These are phyloP conservation scores for Rubus idaeus DNA, from an alignment of 306 rosid species.

Conservation along the genomic window DNA sequence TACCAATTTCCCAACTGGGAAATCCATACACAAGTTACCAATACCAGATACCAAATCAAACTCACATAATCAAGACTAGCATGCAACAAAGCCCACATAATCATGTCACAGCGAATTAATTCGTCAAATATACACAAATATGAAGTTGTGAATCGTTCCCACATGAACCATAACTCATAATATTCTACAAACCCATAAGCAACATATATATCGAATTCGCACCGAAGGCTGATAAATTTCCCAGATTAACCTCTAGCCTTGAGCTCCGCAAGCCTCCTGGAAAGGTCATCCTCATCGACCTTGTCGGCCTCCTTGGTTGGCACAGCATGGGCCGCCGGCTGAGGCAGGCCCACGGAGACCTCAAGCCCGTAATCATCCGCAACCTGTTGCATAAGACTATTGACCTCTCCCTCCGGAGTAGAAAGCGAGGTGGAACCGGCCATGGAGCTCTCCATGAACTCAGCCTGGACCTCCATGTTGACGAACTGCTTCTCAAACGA, in stretches of 20 bases:
- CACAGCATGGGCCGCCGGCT: slow-evolving; percentile 82
- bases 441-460: slow-evolving; percentile 94
- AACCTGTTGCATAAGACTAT: slow-evolving; percentile 93
- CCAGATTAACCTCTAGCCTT: slow-evolving; percentile 80
- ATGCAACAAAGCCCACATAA: background rate
- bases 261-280: slow-evolving; percentile 92
- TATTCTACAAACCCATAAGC: slow-evolving; percentile 4
- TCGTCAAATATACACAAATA: slow-evolving; percentile 41
- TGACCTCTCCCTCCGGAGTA: slow-evolving; percentile 92
- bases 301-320: slow-evolving; percentile 79
- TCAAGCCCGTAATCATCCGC: slow-evolving; percentile 96
- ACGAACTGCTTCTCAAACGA: slow-evolving; percentile 92
- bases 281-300: slow-evolving; percentile 81
- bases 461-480: slow-evolving; percentile 98
- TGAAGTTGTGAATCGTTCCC: slow-evolving; percentile 1
- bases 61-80: too few species aligned
- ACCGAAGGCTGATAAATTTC: background rate
- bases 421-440: slow-evolving; percentile 93
- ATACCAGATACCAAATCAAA: background rate
- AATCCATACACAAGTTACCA: background rate
- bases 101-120: background rate
- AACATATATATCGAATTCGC: slow-evolving; percentile 10
- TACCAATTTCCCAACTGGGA: background rate
- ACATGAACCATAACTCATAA: background rate
- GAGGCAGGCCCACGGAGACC: slow-evolving; percentile 92